These are phyloP conservation scores for Arctium lappa DNA, from an alignment of 129 eudicot genomes.

Conservation along the genomic window DNA sequence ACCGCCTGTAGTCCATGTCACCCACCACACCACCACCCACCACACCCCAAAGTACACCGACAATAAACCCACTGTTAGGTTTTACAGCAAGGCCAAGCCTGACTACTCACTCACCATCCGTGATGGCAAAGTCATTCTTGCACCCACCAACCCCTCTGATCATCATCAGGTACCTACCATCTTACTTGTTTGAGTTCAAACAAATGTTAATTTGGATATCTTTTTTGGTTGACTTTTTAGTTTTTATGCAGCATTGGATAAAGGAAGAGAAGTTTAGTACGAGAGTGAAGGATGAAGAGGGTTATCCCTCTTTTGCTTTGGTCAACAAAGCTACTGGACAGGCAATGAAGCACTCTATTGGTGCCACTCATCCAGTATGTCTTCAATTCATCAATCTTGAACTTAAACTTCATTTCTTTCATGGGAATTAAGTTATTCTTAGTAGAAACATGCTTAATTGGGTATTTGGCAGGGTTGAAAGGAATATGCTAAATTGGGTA, in stretches of 20 bases:
- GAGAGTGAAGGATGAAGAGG: slow-evolving; percentile 83
- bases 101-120: slow-evolving; percentile 60
- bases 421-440: neutral
- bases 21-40: slow-evolving; percentile 19
- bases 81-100: slow-evolving; percentile 53
- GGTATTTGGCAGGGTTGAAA: too few species aligned
- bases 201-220: neutral
- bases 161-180: slow-evolving; percentile 40
- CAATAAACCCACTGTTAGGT: slow-evolving; percentile 49
- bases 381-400: neutral
- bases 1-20: neutral
- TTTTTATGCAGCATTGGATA: slow-evolving; percentile 67
- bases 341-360: slow-evolving; percentile 74
- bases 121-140: slow-evolving; percentile 54
- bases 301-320: slow-evolving; percentile 71
- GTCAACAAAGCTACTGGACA: slow-evolving; percentile 82
- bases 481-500: too few species aligned
- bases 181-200: neutral
- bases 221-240: neutral
- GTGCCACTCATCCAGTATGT: slow-evolving; percentile 74
- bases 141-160: slow-evolving; percentile 56
- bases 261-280: slow-evolving; percentile 75
- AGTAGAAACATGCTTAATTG: too few species aligned
- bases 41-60: slow-evolving; percentile 21
- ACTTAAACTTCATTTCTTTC: neutral